These are phyloP conservation scores for Pseudocercospora cruenta DNA, from an alignment of 2,329 filamentous ascomycete species.

Conservation along the genomic window DNA sequence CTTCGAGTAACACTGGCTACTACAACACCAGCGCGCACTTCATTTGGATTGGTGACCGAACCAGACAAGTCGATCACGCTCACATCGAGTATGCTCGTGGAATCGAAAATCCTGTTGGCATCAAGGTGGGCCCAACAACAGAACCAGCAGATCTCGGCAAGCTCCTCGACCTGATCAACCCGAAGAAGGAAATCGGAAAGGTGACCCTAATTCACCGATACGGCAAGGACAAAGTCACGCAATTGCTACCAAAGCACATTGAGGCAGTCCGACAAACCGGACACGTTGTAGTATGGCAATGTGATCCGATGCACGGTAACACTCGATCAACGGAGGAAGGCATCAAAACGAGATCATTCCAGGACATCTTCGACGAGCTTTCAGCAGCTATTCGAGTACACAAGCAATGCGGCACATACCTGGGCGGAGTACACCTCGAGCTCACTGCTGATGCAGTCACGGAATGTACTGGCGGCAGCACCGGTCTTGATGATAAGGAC, in stretches of 20 bases:
- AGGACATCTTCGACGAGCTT: conserved; percentile 85
- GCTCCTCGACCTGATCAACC: conserved; percentile 85
- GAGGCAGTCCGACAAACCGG: conserved; percentile 81
- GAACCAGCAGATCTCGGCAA: conserved; percentile 72
- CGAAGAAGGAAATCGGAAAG: conserved; percentile 79
- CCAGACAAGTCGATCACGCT: conserved; percentile 86
- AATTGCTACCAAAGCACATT: conserved; percentile 82
- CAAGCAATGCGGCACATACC: conserved; percentile 77
- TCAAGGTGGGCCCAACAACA: conserved; percentile 93
- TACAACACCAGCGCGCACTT: conserved; percentile 97
- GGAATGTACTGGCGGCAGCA: conserved; percentile 90
- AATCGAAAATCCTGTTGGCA: conserved; percentile 91
- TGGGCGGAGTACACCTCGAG: conserved; percentile 93
- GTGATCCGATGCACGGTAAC: conserved; percentile 97
- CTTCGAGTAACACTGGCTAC: conserved; percentile 61
- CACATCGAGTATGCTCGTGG: conserved; percentile 98
- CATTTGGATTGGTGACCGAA: conserved; percentile 97
- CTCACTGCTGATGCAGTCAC: conserved; percentile 95
- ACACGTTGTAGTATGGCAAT: conserved; percentile 88
- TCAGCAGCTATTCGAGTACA: conserved; percentile 83
- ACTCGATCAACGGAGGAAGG: conserved; percentile 69
- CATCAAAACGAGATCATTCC: conserved; percentile 91
- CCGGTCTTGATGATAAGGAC: conserved; percentile 84
- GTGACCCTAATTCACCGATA: conserved; percentile 96
- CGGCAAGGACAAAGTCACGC: conserved; percentile 74